phyloP scores from a whole-genome alignment of 2,329 filamentous ascomycete species.

The Penicillium sp. region DNA sequence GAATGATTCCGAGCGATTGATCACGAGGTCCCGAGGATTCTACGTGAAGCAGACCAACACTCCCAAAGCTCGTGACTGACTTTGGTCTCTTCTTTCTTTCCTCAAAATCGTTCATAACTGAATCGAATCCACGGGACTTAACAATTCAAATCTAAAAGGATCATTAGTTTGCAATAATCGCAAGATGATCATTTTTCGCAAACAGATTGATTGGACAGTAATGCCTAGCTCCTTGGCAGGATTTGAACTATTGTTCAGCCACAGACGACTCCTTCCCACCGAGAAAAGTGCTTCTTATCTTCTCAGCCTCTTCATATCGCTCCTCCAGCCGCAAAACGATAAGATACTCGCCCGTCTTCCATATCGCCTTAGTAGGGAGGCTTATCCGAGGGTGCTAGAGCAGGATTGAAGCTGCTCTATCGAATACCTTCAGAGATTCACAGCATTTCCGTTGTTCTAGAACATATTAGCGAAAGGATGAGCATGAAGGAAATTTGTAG shows the following conservation, averaged over 20 bases:
- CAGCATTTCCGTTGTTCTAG: too few species aligned
- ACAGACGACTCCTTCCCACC: slow-evolving; percentile 3
- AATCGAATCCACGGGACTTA: too few species aligned
- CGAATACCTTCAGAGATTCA: slow-evolving; percentile 10
- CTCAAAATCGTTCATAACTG: too few species aligned
- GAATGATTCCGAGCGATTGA: too few species aligned
- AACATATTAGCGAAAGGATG: too few species aligned
- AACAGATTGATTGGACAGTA: neutral
- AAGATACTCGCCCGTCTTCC: slow-evolving; percentile 13
- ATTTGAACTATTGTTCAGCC: slow-evolving; percentile 12
- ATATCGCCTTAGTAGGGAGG: slow-evolving; percentile 5
- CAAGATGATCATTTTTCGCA: neutral
- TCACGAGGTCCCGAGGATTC: too few species aligned
- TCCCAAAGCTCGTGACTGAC: too few species aligned
- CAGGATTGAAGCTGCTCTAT: slow-evolving; percentile 13
- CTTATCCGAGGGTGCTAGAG: slow-evolving; percentile 6
- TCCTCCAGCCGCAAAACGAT: slow-evolving; percentile 8
- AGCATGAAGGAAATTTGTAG: slow-evolving; percentile 4
- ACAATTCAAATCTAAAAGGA: too few species aligned
- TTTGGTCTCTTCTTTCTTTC: too few species aligned
- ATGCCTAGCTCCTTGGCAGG: neutral
- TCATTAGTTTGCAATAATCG: too few species aligned
- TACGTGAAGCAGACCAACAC: too few species aligned
- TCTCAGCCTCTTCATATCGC: slow-evolving; percentile 15
- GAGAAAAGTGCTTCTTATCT: slow-evolving; percentile 5